Conservation (phyloP, 495 filamentous ascomycete genomes). For the Hyphodiscus hymeniophilus region DNA sequence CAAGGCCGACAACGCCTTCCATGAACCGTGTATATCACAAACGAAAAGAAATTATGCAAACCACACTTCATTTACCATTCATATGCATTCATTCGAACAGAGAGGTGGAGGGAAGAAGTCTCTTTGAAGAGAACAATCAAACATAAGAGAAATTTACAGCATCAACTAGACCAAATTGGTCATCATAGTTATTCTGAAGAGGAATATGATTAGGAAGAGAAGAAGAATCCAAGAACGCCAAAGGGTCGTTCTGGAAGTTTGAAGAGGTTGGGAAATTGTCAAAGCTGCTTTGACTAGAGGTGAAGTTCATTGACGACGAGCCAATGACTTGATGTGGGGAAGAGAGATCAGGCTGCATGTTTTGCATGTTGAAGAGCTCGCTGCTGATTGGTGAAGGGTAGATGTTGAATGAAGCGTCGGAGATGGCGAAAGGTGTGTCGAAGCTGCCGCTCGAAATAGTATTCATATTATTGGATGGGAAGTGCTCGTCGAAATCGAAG, state of each 20-base stretch:
- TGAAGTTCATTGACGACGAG: neutral
- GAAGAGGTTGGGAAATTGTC: slow-evolving; percentile 1
- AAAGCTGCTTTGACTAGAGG: slow-evolving; percentile 10
- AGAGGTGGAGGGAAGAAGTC: too few relatives aligned
- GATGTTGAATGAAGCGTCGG: slow-evolving; percentile 3
- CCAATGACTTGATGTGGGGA: slow-evolving; percentile 7
- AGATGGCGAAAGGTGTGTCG: slow-evolving; percentile 1
- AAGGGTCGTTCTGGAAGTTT: slow-evolving; percentile 1
- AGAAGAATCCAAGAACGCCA: slow-evolving; percentile 7
- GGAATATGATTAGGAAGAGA: neutral
- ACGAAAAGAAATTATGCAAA: too few relatives aligned
- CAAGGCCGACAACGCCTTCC: neutral
- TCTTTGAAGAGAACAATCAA: neutral
- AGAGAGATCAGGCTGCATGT: slow-evolving; percentile 15
- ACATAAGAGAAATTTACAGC: slow-evolving; percentile 4
- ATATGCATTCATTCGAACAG: too few relatives aligned
- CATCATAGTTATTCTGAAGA: neutral
- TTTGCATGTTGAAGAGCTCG: slow-evolving; percentile 14
- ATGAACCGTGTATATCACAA: neutral
- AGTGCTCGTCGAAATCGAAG: slow-evolving; percentile 8
- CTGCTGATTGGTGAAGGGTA: slow-evolving; percentile 10
- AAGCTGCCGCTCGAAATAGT: neutral
- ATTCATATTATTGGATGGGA: neutral
- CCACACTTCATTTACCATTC: too few relatives aligned
- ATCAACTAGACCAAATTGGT: slow-evolving; percentile 5